These are phyloP conservation scores for Pseudomassariella vexata DNA, from an alignment of 2,329 filamentous ascomycete genomes.

Conservation along the genomic window DNA sequence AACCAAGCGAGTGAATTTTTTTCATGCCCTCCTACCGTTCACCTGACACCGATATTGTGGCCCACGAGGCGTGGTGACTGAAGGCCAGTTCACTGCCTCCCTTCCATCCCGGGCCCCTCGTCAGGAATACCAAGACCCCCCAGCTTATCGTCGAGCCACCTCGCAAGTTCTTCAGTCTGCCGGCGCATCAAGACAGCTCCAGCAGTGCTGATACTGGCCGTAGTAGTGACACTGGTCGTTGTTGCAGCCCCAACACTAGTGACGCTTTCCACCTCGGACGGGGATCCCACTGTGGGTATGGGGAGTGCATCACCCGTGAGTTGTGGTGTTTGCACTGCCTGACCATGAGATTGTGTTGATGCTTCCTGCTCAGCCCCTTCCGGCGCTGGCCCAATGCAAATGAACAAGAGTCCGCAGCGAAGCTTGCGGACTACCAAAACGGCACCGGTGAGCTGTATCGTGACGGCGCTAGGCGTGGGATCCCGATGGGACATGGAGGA, in stretches of 20 bases:
- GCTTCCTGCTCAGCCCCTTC: slow-evolving; percentile 14
- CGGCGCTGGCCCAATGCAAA: slow-evolving; percentile 48
- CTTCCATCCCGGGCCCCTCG: slow-evolving; percentile 31
- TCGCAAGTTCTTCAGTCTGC: slow-evolving; percentile 53
- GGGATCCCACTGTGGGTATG: slow-evolving; percentile 26
- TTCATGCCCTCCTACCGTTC: no score
- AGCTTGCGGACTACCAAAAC: slow-evolving; percentile 55
- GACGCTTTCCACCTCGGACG: slow-evolving; percentile 41
- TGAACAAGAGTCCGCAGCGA: slow-evolving; percentile 55
- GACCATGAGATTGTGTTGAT: slow-evolving; percentile 10
- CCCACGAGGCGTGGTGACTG: no score
- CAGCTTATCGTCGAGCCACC: slow-evolving; percentile 56
- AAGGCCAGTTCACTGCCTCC: no score
- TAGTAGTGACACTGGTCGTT: slow-evolving; percentile 31
- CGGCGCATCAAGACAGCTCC: slow-evolving; percentile 47
- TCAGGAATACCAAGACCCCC: slow-evolving; percentile 47
- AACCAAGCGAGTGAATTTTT: no score
- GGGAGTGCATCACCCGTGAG: slow-evolving; percentile 19
- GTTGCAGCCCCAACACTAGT: slow-evolving; percentile 38
- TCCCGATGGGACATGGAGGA: slow-evolving; percentile 7
- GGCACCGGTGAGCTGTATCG: slow-evolving; percentile 52
- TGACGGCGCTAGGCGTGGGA: slow-evolving; percentile 35
- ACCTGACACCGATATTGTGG: no score
- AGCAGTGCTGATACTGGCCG: slow-evolving; percentile 30
- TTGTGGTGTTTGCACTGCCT: slow-evolving; percentile 15